Evolutionary conservation across 2,329 filamentous ascomycete genomes (phyloP).

Genomic region (Parastagonospora nodorum): DNA sequence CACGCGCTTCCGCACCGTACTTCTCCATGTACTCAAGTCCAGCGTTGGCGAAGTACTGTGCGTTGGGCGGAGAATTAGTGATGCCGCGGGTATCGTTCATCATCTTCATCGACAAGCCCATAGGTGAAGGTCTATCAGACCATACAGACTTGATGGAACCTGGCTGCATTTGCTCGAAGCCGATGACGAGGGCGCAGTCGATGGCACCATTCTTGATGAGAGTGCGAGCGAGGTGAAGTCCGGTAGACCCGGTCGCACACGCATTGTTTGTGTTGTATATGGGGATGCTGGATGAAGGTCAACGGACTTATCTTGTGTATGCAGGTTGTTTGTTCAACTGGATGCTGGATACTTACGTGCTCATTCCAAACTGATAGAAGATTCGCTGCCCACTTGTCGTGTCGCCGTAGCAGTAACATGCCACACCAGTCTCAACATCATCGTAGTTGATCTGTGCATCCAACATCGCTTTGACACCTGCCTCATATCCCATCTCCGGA

Average conservation of each 20-base stretch:
- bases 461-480: slow-evolving; percentile 81
- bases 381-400: slow-evolving; percentile 92
- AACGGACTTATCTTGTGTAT: neutral
- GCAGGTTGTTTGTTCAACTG: no score
- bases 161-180: slow-evolving; percentile 96
- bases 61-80: slow-evolving; percentile 78
- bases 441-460: slow-evolving; percentile 91
- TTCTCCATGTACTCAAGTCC: slow-evolving; percentile 94
- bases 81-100: slow-evolving; percentile 81
- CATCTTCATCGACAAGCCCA: slow-evolving; percentile 73
- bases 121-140: slow-evolving; percentile 80
- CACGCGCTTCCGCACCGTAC: slow-evolving; percentile 79
- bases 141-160: slow-evolving; percentile 81
- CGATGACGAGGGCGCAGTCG: slow-evolving; percentile 86
- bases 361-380: slow-evolving; percentile 98
- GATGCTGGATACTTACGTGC: slow-evolving; percentile 46
- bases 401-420: slow-evolving; percentile 96
- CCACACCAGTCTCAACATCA: slow-evolving; percentile 89
- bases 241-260: slow-evolving; percentile 90
- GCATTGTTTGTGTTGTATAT: slow-evolving; percentile 99
- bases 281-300: slow-evolving; percentile 65
- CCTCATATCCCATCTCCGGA: slow-evolving; percentile 90
- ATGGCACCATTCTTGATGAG: slow-evolving; percentile 78
- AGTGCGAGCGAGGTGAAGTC: slow-evolving; percentile 78
- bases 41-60: slow-evolving; percentile 94